Base-by-base conservation (phyloP, 495 filamentous ascomycete genomes). In the Entonaema liquescens region DNA sequence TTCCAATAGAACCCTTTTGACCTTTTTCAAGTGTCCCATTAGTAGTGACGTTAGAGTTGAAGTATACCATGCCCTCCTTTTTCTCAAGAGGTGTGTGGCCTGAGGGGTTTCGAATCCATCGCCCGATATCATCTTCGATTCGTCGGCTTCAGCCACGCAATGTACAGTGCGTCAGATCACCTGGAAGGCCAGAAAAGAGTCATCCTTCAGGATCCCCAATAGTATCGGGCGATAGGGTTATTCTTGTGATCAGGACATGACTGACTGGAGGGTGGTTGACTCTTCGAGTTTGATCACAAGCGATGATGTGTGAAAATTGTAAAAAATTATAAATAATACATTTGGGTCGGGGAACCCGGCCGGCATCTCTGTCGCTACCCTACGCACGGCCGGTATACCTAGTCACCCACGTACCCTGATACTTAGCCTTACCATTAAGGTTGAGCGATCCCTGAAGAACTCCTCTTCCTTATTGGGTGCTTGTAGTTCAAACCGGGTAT, bases 191-290 rank as follows among this genome's bases (percentile, higher is more conserved):
- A 50, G 21, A 59, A 29, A 57, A 62, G 11, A 55, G 63, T 40
- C 69, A 72, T 72, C 64, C 56, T 65, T 23, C 47, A 68, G 55
- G 49, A 67, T 68, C 58, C 19, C 38, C 21, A 40, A 8, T 42
- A 42, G 35, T 25, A 35, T 49, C 59, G 59, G 58, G 58, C 62
- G 59, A 67, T 44, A 62, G 38, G 42, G 9, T 44, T 17, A 58
- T 59, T 67, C 63, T 21, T 59, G 68, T 71, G 68, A 71, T 55
- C 52, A 53, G 31, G 35, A 33, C 36, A 71, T 63, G 59, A 53
- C 36, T 13, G 33, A 65, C 57, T 28, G 17, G 36, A 21, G 6
- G 6, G 21, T 6, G 53, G 33, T 55, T 36, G 31, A 40, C 33
- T 57, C 3, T 38, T 57, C 19, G 9, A 59, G n/a, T 29, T 53